Percentiles rank a stretch among this genome's conserved stretches.
phyloP scores from a whole-genome alignment of 2,329 filamentous ascomycete species.

The Aspergillus japonicus region DNA sequence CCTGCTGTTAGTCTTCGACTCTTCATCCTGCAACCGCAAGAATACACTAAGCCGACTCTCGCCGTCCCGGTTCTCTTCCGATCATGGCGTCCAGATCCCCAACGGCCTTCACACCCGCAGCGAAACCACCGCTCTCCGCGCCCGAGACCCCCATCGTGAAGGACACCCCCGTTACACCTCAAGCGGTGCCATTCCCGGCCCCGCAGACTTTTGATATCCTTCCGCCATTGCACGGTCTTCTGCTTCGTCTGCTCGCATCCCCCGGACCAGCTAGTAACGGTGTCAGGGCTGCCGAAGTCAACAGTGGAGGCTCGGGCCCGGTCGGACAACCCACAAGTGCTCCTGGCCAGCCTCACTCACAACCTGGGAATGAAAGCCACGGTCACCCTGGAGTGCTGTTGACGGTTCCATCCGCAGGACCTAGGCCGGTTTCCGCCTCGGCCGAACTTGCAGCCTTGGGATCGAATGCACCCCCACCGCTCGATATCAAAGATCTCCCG shows the following conservation, averaged over 20 bases:
- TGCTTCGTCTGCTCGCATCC: conserved; percentile 66
- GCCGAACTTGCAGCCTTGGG: conserved; percentile 26
- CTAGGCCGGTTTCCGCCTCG: conserved; percentile 25
- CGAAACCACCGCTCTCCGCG: conserved; percentile 32
- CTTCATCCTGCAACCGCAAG: background rate
- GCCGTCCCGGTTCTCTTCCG: conserved; percentile 10
- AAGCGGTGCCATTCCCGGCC: conserved; percentile 59
- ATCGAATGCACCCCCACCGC: conserved; percentile 41
- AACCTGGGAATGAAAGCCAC: conserved; percentile 27
- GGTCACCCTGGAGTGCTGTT: conserved; percentile 27
- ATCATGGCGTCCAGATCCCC: conserved; percentile 39
- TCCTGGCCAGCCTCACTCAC: conserved; percentile 19
- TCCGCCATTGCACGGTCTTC: conserved; percentile 74
- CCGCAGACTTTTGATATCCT: conserved; percentile 84
- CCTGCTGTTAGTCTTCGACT: background rate
- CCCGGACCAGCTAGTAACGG: conserved; percentile 43
- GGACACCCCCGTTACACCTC: conserved; percentile 48
- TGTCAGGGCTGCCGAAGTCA: conserved; percentile 21
- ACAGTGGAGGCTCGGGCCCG: conserved; percentile 27
- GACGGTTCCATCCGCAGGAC: conserved; percentile 29
- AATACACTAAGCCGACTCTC: background rate
- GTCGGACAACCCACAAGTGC: conserved; percentile 8
- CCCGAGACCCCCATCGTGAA: conserved; percentile 36
- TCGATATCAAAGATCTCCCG: conserved; percentile 73
- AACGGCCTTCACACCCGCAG: conserved; percentile 44